Conservation (phyloP, 2,329 filamentous ascomycete species). For the Exophiala oligosperma region DNA sequence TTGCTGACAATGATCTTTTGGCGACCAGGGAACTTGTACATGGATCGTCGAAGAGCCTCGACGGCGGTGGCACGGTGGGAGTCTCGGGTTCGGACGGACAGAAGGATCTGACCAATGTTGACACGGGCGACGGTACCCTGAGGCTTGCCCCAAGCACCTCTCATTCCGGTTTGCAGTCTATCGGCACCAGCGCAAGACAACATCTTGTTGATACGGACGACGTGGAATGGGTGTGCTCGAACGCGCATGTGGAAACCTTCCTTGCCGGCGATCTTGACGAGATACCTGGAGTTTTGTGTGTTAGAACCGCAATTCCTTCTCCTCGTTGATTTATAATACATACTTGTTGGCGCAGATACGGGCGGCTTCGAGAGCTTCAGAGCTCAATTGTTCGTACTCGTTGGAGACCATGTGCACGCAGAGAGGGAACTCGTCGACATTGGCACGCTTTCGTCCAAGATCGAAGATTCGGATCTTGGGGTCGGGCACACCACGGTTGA, state of each 20-base stretch:
- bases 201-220: conserved; percentile 99
- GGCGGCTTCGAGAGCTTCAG: conserved; percentile 98
- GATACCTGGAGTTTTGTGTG: conserved; percentile 51
- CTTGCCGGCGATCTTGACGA: conserved; percentile 69
- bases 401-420: conserved; percentile 99
- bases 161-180: conserved; percentile 99
- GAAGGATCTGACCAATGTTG: conserved; percentile 99
- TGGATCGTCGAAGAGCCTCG: conserved; percentile 96
- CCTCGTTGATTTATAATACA: conserved; percentile 28
- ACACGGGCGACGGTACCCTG: conserved; percentile 98
- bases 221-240: conserved; percentile 97
- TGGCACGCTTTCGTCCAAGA: conserved; percentile 96
- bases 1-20: conserved; percentile 99
- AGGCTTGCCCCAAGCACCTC: conserved; percentile 99
- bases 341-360: conserved; percentile 99
- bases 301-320: conserved; percentile 10
- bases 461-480: conserved; percentile 94
- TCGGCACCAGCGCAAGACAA: conserved; percentile 99
- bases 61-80: conserved; percentile 87
- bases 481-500: conserved; percentile 97
- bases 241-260: conserved; percentile 71
- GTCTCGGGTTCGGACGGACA: conserved; percentile 97
- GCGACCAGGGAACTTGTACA: conserved; percentile 99
- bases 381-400: conserved; percentile 99
- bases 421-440: conserved; percentile 98